Conservation (phyloP, 2,329 filamentous ascomycete species). For the Oidium heveae region DNA sequence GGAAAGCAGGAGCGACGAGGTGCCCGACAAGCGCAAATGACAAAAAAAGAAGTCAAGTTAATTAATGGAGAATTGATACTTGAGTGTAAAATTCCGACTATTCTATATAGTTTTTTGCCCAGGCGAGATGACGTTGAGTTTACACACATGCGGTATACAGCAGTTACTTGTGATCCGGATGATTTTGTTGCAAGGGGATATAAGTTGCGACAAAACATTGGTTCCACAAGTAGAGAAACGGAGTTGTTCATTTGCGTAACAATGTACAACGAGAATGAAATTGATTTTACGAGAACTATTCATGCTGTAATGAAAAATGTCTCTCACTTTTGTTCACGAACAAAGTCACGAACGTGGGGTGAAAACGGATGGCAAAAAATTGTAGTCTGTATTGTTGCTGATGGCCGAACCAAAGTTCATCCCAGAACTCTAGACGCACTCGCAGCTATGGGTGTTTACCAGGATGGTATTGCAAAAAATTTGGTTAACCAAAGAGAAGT, state of each 20-base stretch:
- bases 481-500: slow-evolving; percentile 93
- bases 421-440: slow-evolving; percentile 68
- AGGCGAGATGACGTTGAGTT: slow-evolving; percentile 41
- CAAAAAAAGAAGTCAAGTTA: slow-evolving; percentile 67
- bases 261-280: slow-evolving; percentile 98
- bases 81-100: slow-evolving; percentile 82
- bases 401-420: slow-evolving; percentile 94
- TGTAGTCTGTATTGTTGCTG: slow-evolving; percentile 89
- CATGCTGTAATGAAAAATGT: slow-evolving; percentile 96
- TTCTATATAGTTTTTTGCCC: slow-evolving; percentile 35
- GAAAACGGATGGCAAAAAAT: slow-evolving; percentile 99
- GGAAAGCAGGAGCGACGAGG: slow-evolving; percentile 29
- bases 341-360: slow-evolving; percentile 90
- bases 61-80: slow-evolving; percentile 93
- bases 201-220: slow-evolving; percentile 71
- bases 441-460: slow-evolving; percentile 85
- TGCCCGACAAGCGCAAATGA: slow-evolving; percentile 22
- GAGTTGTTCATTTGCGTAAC: slow-evolving; percentile 92
- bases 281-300: slow-evolving; percentile 87
- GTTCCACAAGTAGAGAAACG: slow-evolving; percentile 75
- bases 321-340: slow-evolving; percentile 87
- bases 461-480: slow-evolving; percentile 95
- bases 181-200: slow-evolving; percentile 78
- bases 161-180: slow-evolving; percentile 76
- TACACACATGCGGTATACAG: slow-evolving; percentile 80